These are phyloP conservation scores for Macrolepiota fuliginosa DNA, from an alignment of 768 basidiomycete species.

Conservation along the genomic window DNA sequence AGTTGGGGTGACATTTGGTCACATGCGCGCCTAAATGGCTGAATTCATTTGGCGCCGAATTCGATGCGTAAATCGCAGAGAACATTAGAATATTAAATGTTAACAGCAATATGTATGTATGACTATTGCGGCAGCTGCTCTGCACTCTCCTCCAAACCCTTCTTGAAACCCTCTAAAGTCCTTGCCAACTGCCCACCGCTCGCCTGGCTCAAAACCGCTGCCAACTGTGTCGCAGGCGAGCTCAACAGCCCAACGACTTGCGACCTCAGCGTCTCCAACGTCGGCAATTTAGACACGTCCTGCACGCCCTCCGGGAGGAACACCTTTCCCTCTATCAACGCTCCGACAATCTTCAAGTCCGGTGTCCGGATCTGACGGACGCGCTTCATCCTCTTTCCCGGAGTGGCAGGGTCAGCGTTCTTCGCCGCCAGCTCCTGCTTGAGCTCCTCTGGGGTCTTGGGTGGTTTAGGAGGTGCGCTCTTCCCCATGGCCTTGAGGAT, in stretches of 20 bases:
- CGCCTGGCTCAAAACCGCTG: conserved; percentile 49
- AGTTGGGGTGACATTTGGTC: conserved; percentile 6
- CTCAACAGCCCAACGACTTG: conserved; percentile 86
- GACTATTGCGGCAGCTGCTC: conserved; percentile 8
- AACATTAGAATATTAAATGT: background rate
- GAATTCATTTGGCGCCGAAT: background rate
- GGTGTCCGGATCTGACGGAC: conserved; percentile 54
- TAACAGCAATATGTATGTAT: background rate
- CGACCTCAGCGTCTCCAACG: conserved; percentile 71
- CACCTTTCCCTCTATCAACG: conserved; percentile 73
- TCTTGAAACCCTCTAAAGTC: conserved; percentile 74
- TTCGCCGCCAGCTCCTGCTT: conserved; percentile 47
- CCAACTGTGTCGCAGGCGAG: conserved; percentile 69
- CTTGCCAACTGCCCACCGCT: conserved; percentile 69
- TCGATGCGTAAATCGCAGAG: conserved; percentile 3
- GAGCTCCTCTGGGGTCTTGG: conserved; percentile 50
- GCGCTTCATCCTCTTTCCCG: conserved; percentile 67
- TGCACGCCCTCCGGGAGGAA: conserved; percentile 58
- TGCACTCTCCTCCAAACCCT: conserved; percentile 53
- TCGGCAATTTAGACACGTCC: conserved; percentile 71
- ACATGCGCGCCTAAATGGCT: conserved; percentile 4
- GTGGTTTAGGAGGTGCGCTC: conserved; percentile 57
- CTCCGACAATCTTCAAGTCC: conserved; percentile 72
- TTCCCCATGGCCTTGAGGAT: conserved; percentile 68
- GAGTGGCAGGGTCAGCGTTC: conserved; percentile 64